These are phyloP conservation scores for Cladosporium phlei DNA, from an alignment of 2,329 filamentous ascomycete species.

Conservation along the genomic window DNA sequence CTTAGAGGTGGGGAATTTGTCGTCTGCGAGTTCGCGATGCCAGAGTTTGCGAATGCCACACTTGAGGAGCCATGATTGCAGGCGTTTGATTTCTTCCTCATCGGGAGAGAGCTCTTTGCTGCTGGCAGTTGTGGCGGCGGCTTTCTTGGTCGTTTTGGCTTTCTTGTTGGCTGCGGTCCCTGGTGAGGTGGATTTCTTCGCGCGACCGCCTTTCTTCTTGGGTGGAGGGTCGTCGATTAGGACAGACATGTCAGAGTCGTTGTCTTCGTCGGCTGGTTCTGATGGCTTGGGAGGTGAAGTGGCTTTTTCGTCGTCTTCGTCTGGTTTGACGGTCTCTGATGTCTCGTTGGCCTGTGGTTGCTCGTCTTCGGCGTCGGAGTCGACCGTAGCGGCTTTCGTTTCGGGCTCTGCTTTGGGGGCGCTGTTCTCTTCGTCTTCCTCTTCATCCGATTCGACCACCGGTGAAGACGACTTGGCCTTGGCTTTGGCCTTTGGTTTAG, in stretches of 20 bases:
- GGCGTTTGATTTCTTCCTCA: conserved; percentile 76
- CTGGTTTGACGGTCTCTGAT: neutral
- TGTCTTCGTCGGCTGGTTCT: conserved; percentile 17
- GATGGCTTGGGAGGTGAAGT: conserved; percentile 11
- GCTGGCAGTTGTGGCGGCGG: conserved; percentile 25
- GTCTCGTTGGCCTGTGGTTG: conserved; percentile 7
- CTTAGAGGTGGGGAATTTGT: conserved; percentile 64
- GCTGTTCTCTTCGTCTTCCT: conserved; percentile 18
- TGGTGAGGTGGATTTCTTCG: conserved; percentile 34
- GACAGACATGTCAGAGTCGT: conserved; percentile 62
- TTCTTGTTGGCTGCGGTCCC: conserved; percentile 41
- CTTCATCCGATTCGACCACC: conserved; percentile 13
- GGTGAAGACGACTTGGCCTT: neutral
- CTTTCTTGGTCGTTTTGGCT: conserved; percentile 39
- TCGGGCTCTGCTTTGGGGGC: conserved; percentile 10
- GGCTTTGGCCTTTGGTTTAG: conserved; percentile 13
- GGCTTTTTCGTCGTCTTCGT: conserved; percentile 12
- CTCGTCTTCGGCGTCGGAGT: conserved; percentile 15
- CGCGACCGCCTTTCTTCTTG: conserved; percentile 47
- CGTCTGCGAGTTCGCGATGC: conserved; percentile 77
- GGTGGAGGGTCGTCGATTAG: conserved; percentile 72
- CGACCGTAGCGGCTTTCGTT: neutral
- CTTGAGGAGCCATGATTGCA: conserved; percentile 81
- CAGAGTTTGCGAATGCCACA: conserved; percentile 92
- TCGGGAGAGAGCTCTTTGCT: conserved; percentile 50